A percentile compares a stretch with the other conserved stretches of the same genome.
Conservation (phyloP, 176 grass and related monocot genomes). For the Avena insularis region DNA sequence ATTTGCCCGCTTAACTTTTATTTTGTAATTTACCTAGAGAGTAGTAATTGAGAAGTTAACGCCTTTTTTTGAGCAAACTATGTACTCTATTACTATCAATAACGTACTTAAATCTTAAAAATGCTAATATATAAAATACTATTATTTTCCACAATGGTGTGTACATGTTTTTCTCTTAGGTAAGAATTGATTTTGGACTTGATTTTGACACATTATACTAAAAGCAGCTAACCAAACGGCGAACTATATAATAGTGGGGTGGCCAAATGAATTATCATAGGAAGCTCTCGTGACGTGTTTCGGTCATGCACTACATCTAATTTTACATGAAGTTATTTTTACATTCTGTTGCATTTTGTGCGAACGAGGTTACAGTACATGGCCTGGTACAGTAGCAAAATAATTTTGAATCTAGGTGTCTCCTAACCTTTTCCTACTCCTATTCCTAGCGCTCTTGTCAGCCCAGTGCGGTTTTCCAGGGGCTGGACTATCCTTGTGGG, state of each 20-base stretch:
- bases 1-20: not conserved
- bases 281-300: not conserved
- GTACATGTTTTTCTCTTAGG: not conserved
- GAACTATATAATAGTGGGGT: no score
- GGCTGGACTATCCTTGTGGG: not conserved
- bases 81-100: not conserved
- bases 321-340: not conserved
- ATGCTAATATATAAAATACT: not conserved
- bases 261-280: no score
- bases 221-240: not conserved
- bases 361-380: not conserved
- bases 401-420: not conserved
- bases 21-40: not conserved
- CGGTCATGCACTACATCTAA: not conserved
- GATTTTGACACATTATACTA: not conserved
- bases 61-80: not conserved
- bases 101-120: not conserved
- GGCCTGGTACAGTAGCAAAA: not conserved
- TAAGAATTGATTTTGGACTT: not conserved
- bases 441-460: constrained; percentile 39
- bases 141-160: not conserved
- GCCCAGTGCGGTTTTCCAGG: constrained; percentile 10
- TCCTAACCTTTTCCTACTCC: not conserved
- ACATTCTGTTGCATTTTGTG: not conserved
- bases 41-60: constrained; percentile 1